Percentiles rank a stretch among this genome's conserved stretches.
These are phyloP conservation scores for Hemisphaericaspora xylofermentans DNA, from an alignment of 1,139 yeast species.

Conservation along the genomic window DNA sequence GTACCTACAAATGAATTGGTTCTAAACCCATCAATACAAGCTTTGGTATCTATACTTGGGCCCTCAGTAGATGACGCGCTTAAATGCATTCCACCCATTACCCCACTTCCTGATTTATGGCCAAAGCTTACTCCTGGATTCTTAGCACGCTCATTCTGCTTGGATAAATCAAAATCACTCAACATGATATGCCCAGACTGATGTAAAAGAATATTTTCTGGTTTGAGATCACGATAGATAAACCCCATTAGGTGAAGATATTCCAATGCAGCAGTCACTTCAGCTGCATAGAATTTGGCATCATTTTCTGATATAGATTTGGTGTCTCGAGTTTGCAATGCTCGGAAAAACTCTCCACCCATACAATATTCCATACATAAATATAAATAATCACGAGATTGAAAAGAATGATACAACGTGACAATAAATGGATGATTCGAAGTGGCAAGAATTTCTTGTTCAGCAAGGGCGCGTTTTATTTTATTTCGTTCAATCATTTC, in stretches of 20 bases:
- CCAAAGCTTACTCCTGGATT: slow-evolving; percentile 49
- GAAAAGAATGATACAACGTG: slow-evolving; percentile 93
- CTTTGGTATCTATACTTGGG: slow-evolving; percentile 76
- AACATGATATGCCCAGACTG: slow-evolving; percentile 98
- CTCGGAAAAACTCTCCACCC: slow-evolving; percentile 99
- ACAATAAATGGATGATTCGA: slow-evolving; percentile 97
- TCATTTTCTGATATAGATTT: slow-evolving; percentile 85
- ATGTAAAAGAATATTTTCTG: slow-evolving; percentile 89
- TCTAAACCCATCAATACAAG: slow-evolving; percentile 92
- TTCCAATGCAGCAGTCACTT: slow-evolving; percentile 95
- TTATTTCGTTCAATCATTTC: slow-evolving; percentile 96
- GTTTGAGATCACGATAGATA: slow-evolving; percentile 91
- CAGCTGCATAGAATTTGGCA: slow-evolving; percentile 94
- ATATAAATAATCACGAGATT: slow-evolving; percentile 88
- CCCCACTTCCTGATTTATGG: slow-evolving; percentile 20
- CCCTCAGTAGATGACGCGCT: too few species aligned
- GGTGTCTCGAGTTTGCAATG: slow-evolving; percentile 85
- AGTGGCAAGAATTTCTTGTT: slow-evolving; percentile 93
- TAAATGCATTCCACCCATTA: too few species aligned
- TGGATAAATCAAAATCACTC: slow-evolving; percentile 92
- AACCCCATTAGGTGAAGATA: slow-evolving; percentile 95
- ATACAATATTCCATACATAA: slow-evolving; percentile 98
- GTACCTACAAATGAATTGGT: slow-evolving; percentile 98
- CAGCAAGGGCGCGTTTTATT: slow-evolving; percentile 91
- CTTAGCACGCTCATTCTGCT: slow-evolving; percentile 73